Evolutionary conservation across 1,139 yeast genomes (phyloP).

Genomic region (Saccharomyces pastorianus): DNA sequence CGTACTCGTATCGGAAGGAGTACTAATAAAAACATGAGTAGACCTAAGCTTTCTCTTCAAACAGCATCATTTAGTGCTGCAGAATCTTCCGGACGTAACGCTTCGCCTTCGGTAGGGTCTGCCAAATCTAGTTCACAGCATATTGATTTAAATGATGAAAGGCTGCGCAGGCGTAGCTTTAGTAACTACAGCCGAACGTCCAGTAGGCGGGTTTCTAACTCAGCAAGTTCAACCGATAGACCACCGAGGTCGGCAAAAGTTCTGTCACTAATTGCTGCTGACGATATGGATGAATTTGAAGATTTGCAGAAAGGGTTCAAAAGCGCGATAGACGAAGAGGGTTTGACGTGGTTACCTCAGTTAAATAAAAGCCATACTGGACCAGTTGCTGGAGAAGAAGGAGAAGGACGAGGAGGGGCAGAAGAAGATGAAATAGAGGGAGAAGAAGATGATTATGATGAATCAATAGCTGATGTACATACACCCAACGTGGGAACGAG

Average conservation of each 20-base stretch:
- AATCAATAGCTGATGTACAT: background rate
- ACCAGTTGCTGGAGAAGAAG: background rate
- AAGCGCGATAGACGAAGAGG: slow-evolving; percentile 22
- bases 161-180: slow-evolving; percentile 15
- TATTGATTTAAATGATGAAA: background rate
- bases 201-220: slow-evolving; percentile 11
- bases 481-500: background rate
- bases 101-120: slow-evolving; percentile 8
- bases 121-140: slow-evolving; percentile 2
- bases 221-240: slow-evolving; percentile 10
- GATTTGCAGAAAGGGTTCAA: slow-evolving; percentile 28
- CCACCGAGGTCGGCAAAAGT: slow-evolving; percentile 25
- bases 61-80: slow-evolving; percentile 13
- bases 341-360: slow-evolving; percentile 27
- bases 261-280: slow-evolving; percentile 24
- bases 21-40: slow-evolving; percentile 2
- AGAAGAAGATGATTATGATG: too few species aligned
- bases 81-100: slow-evolving; percentile 1
- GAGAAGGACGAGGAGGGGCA: background rate
- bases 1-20: slow-evolving; percentile 5
- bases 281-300: slow-evolving; percentile 29
- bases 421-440: too few species aligned
- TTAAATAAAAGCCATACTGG: background rate
- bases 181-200: slow-evolving; percentile 2
- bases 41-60: slow-evolving; percentile 15